These are phyloP conservation scores for Claviceps sp. DNA, from an alignment of 2,329 filamentous ascomycete species.

Conservation along the genomic window DNA sequence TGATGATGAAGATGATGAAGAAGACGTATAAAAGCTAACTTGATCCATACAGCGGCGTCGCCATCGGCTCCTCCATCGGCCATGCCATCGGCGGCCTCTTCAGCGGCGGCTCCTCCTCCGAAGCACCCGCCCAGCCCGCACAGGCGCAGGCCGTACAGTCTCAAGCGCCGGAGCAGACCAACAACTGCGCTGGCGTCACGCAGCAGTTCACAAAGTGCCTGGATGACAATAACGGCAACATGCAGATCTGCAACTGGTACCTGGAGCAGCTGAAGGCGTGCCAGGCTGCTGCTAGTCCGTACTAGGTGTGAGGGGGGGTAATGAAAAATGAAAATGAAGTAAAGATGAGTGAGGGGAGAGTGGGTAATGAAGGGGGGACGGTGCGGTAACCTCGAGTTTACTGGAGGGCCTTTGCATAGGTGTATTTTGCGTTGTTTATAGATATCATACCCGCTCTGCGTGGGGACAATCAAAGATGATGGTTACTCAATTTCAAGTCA, in stretches of 20 bases:
- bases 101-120: constrained; percentile 53
- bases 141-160: constrained; percentile 37
- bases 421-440: constrained; percentile 9
- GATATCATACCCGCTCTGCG: constrained; percentile 15
- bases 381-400: too few species aligned
- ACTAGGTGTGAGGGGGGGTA: constrained; percentile 32
- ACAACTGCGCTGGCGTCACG: constrained; percentile 67
- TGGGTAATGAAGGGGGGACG: too few species aligned
- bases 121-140: constrained; percentile 33
- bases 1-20: not conserved
- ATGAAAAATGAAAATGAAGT: not conserved
- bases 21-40: not conserved
- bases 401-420: too few species aligned
- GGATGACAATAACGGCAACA: constrained; percentile 85
- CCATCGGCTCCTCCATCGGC: constrained; percentile 87
- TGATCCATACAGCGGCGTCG: constrained; percentile 62
- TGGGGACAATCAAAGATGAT: constrained; percentile 1
- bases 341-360: constrained; percentile 5
- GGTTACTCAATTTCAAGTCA: too few species aligned
- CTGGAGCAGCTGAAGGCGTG: constrained; percentile 91
- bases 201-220: constrained; percentile 88
- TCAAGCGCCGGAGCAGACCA: constrained; percentile 38
- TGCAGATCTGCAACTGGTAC: constrained; percentile 97
- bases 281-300: constrained; percentile 61
- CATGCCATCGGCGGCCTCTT: constrained; percentile 89